Percentiles rank a stretch among this genome's conserved stretches.
These are phyloP conservation scores for Phytophthora brassicae DNA, from an alignment of 352 stramenopile species.

Conservation along the genomic window DNA sequence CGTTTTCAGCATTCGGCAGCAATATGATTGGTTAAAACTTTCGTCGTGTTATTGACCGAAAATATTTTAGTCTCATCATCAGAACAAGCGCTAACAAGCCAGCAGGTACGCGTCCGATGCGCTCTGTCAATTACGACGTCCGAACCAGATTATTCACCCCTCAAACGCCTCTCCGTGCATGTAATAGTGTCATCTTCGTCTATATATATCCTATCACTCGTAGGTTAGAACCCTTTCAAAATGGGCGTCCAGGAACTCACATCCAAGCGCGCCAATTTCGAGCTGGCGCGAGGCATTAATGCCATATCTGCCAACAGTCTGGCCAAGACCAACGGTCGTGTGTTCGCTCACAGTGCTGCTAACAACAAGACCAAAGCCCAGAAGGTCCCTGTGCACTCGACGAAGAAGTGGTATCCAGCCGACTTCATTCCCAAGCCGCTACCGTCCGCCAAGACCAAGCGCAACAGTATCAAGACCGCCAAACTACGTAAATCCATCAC, in stretches of 20 bases:
- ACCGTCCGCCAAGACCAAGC: slow-evolving; percentile 66
- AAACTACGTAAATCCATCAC: slow-evolving; percentile 96
- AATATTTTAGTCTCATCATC: too few relatives aligned
- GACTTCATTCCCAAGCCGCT: slow-evolving; percentile 68
- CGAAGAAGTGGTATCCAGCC: slow-evolving; percentile 77
- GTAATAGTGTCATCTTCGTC: slow-evolving; percentile 1
- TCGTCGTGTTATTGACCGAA: too few relatives aligned
- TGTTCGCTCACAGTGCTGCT: slow-evolving; percentile 54
- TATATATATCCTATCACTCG: background rate
- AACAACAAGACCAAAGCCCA: slow-evolving; percentile 64
- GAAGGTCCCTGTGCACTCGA: slow-evolving; percentile 57
- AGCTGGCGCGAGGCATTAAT: slow-evolving; percentile 78
- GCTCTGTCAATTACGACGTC: too few relatives aligned
- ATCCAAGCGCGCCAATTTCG: slow-evolving; percentile 65
- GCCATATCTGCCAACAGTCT: slow-evolving; percentile 72
- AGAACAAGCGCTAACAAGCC: too few relatives aligned
- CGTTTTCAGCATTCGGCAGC: too few relatives aligned
- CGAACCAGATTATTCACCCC: too few relatives aligned
- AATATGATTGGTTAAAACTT: too few relatives aligned
- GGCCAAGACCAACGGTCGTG: slow-evolving; percentile 58
- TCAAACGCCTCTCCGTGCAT: background rate
- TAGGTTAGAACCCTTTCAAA: background rate
- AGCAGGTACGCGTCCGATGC: too few relatives aligned
- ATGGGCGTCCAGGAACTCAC: slow-evolving; percentile 29
- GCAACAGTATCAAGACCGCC: slow-evolving; percentile 84